phyloP scores from a whole-genome alignment of 306 rosid species.

The Casuarina glauca region DNA sequence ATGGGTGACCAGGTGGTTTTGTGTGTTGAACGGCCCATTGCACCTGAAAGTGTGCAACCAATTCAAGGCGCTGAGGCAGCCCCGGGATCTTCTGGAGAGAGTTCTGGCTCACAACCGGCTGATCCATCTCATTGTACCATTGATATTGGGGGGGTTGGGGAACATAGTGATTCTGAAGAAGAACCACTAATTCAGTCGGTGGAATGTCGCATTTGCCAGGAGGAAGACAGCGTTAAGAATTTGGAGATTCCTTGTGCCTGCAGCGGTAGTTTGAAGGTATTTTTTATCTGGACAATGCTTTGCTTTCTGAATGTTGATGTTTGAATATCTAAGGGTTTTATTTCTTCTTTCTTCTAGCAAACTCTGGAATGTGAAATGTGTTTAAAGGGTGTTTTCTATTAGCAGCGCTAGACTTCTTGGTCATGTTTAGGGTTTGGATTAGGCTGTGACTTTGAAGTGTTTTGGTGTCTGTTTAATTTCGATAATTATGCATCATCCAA shows the following conservation, averaged over 20 bases:
- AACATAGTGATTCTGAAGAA: constrained; percentile 28
- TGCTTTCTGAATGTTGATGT: not conserved
- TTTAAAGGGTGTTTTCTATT: not conserved
- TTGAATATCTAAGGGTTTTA: not conserved
- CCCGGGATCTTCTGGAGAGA: constrained; percentile 29
- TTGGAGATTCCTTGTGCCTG: constrained; percentile 68
- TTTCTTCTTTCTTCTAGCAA: not conserved
- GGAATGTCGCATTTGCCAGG: constrained; percentile 75
- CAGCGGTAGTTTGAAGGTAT: constrained; percentile 64
- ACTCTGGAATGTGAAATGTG: not conserved
- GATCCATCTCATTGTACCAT: constrained; percentile 25
- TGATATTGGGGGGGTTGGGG: constrained; percentile 36
- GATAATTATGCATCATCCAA: not conserved
- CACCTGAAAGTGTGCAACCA: constrained; percentile 32
- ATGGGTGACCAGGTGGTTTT: constrained; percentile 49
- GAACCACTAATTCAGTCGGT: constrained; percentile 43
- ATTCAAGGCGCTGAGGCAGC: constrained; percentile 30
- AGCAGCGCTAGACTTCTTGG: not conserved
- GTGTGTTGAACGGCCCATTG: constrained; percentile 39
- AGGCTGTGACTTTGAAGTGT: not conserved
- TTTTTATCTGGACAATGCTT: not conserved
- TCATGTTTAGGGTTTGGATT: not conserved
- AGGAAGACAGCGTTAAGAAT: constrained; percentile 50
- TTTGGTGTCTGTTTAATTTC: not conserved
- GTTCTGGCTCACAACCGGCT: constrained; percentile 26